Base-by-base conservation (phyloP, 768 basidiomycete genomes). In the Leucocoprinus leucothites region DNA sequence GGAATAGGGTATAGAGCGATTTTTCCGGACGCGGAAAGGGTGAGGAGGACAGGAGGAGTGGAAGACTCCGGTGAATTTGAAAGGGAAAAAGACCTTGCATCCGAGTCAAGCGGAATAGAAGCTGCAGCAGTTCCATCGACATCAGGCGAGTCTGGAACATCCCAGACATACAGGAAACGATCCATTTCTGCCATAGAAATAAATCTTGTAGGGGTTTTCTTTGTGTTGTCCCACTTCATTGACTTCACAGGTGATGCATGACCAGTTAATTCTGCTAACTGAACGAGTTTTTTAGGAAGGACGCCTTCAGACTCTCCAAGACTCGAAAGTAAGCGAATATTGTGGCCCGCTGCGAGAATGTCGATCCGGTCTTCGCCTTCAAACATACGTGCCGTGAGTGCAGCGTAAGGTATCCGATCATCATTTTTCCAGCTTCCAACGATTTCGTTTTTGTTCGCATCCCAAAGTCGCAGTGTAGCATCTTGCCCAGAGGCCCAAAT, bases 121-220 rank as follows among this genome's bases (percentile, higher is more conserved):
- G 85, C 85, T 18, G 78, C 63, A n/a, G 84, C 72, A 59, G 72
- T 81, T 28, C 84, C 82, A 61, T 79, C 75, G 13, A 64, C 60
- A 14, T 71, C 67, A 9, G 73, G 63, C 2, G 67, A 67, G 38
- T 74, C 67, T 35, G 78, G 74, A 19, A 80, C 64, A 56, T 81
- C 74, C 86, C 87, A 89, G 16, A 86, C 67, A 54, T 83, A 82
- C 7, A 85, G 66, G 56, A 82, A 78, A 25, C 85, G 79, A 65
- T 89, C 87, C 6, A 69, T 73, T 63, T 86, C 80, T 11, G 86
- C 86, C 45, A 74, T 71, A 3, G 87, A 84, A 49, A 83, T 65
- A 64, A 89, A 85, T 25, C 75, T 78, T 35, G 69, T 71, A 8
- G 75, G 61, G 48, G 72, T 69, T 25, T 64, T 61, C 56, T 70